Percentiles rank a stretch among this genome's conserved stretches.
Evolutionary conservation across 768 basidiomycete species (phyloP).

Genomic region (Chalciporus chontae): DNA sequence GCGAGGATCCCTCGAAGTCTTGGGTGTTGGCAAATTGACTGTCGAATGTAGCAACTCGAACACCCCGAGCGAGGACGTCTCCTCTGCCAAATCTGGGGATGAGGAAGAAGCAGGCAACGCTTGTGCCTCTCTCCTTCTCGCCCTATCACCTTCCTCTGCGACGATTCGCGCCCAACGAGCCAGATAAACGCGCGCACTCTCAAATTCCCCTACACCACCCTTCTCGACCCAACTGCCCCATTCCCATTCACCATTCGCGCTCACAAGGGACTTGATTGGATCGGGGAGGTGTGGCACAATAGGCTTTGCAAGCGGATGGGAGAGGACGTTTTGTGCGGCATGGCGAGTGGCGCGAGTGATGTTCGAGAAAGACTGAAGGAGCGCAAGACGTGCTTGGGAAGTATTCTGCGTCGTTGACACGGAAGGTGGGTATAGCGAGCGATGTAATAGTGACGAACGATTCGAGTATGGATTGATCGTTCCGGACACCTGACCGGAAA

Average conservation of each 20-base stretch:
- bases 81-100: constrained; percentile 48
- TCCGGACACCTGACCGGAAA: constrained; percentile 39
- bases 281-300: constrained; percentile 96
- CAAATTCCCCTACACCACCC: constrained; percentile 92
- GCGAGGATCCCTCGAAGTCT: constrained; percentile 73
- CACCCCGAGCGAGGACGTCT: constrained; percentile 74
- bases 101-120: constrained; percentile 53
- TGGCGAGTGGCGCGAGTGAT: constrained; percentile 91
- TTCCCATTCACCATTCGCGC: constrained; percentile 85
- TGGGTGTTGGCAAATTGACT: constrained; percentile 77
- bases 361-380: constrained; percentile 92
- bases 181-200: constrained; percentile 92
- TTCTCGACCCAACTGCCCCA: constrained; percentile 95
- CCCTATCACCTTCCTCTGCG: constrained; percentile 95
- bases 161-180: constrained; percentile 97
- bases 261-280: constrained; percentile 86
- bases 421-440: constrained; percentile 59
- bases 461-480: constrained; percentile 55
- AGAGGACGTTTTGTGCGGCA: constrained; percentile 91
- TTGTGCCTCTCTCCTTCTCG: constrained; percentile 77
- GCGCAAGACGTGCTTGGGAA: constrained; percentile 73
- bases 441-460: constrained; percentile 75
- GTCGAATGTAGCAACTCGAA: constrained; percentile 84
- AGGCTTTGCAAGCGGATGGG: constrained; percentile 93
- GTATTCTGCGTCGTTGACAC: constrained; percentile 48